These are phyloP conservation scores for Obelidium mucronatum DNA, from an alignment of 192 early-diverging fungal species.

Conservation along the genomic window DNA sequence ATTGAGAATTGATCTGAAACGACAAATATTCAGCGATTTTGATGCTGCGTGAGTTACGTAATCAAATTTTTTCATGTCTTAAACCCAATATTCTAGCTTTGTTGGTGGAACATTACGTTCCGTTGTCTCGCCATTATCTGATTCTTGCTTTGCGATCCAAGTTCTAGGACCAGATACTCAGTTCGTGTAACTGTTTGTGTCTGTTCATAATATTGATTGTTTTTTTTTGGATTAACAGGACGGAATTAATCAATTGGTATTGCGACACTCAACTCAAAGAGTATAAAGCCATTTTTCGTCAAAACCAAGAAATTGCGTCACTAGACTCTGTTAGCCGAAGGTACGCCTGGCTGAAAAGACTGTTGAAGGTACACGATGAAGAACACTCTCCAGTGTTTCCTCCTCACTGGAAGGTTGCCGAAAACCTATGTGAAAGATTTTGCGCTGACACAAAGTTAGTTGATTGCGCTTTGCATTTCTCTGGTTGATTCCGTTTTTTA, in stretches of 20 bases:
- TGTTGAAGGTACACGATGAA: conserved; percentile 91
- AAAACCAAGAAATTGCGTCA: conserved; percentile 64
- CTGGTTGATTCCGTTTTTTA: conserved; percentile 11
- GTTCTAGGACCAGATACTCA: conserved; percentile 71
- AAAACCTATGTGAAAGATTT: conserved; percentile 76
- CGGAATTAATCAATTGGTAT: conserved; percentile 75
- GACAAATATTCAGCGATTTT: conserved; percentile 76
- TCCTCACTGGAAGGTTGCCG: conserved; percentile 75
- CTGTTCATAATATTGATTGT: background rate
- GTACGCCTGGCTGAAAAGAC: conserved; percentile 92
- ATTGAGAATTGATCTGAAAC: conserved; percentile 69
- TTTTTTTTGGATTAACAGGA: conserved; percentile 13
- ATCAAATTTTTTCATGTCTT: background rate
- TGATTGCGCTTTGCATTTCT: too few species aligned
- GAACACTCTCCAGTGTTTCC: conserved; percentile 87
- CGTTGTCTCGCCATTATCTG: conserved; percentile 62
- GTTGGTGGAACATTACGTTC: conserved; percentile 41
- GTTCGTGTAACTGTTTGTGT: conserved; percentile 38
- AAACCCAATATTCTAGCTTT: too few species aligned
- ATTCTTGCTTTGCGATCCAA: conserved; percentile 81
- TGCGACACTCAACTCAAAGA: conserved; percentile 82
- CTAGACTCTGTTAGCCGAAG: conserved; percentile 85
- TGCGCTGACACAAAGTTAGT: conserved; percentile 82
- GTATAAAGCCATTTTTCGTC: conserved; percentile 82
- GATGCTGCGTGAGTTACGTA: conserved; percentile 61